Percentiles rank a stretch among this genome's conserved stretches.
Evolutionary conservation across 768 basidiomycete genomes (phyloP).

Genomic region (Hypholoma sublateritium): DNA sequence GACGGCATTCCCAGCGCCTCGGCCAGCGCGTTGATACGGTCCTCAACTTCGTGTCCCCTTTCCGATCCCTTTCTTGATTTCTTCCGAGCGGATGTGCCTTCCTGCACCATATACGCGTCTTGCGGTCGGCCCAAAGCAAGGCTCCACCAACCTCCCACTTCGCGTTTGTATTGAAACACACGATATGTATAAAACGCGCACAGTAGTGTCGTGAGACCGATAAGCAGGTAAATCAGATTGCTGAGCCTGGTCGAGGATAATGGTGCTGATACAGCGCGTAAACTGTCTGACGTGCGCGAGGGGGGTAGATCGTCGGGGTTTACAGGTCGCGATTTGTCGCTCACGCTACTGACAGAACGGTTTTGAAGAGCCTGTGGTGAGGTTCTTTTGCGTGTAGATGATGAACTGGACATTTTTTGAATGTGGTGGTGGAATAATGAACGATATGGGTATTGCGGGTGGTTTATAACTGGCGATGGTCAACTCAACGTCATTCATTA

Average conservation of each 20-base stretch:
- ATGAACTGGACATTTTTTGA: slow-evolving; percentile 4
- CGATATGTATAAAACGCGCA: slow-evolving; percentile 53
- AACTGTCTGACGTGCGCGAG: not conserved
- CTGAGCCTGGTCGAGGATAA: slow-evolving; percentile 41
- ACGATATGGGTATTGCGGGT: not conserved
- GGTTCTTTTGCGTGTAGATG: slow-evolving; percentile 25
- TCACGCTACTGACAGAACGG: not conserved
- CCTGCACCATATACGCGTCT: slow-evolving; percentile 12
- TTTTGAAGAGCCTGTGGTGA: slow-evolving; percentile 8
- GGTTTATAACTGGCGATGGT: not conserved
- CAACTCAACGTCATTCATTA: not conserved
- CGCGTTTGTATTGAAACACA: slow-evolving; percentile 44
- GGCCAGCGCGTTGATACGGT: slow-evolving; percentile 59
- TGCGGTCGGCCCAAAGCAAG: slow-evolving; percentile 40
- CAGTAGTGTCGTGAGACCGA: slow-evolving; percentile 39
- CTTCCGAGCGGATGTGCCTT: not conserved
- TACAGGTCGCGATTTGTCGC: not conserved
- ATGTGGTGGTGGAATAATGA: not conserved
- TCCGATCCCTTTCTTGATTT: slow-evolving; percentile 1
- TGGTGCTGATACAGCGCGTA: slow-evolving; percentile 40
- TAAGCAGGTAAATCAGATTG: slow-evolving; percentile 51
- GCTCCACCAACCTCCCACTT: slow-evolving; percentile 66
- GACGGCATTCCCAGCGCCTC: slow-evolving; percentile 61
- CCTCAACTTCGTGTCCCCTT: slow-evolving; percentile 42
- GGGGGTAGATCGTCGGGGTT: slow-evolving; percentile 24